Percentiles rank a stretch among this genome's conserved stretches.
Evolutionary conservation across 2,329 filamentous ascomycete genomes (phyloP).

Genomic region (Pyrenochaeta sp.): DNA sequence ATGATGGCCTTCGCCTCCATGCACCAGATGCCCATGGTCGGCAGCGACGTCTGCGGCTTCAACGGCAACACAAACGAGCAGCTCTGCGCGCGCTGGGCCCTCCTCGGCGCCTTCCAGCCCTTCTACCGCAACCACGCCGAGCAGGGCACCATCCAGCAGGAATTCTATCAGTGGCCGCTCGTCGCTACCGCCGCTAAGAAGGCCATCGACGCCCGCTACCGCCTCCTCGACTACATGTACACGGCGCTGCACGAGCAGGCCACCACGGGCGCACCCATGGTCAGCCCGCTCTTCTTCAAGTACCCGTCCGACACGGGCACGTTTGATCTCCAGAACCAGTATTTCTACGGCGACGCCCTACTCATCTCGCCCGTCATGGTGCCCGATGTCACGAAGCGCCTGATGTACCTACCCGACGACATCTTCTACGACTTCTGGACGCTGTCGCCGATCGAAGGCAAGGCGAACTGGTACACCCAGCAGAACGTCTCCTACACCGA

Average conservation of each 20-base stretch:
- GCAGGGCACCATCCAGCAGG: conserved; percentile 63
- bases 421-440: conserved; percentile 69
- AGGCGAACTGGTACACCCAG: conserved; percentile 54
- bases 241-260: conserved; percentile 71
- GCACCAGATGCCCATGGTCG: conserved; percentile 58
- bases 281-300: conserved; percentile 75
- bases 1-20: conserved; percentile 57
- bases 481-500: conserved; percentile 56
- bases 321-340: conserved; percentile 62
- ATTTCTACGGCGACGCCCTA: conserved; percentile 65
- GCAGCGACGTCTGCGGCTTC: conserved; percentile 78
- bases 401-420: conserved; percentile 66
- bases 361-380: conserved; percentile 65
- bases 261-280: conserved; percentile 67
- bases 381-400: too few relatives aligned
- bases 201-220: conserved; percentile 76
- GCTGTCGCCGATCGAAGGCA: conserved; percentile 55
- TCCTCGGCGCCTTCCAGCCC: conserved; percentile 74
- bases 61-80: conserved; percentile 70
- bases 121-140: conserved; percentile 80
- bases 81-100: conserved; percentile 78
- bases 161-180: conserved; percentile 74
- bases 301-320: conserved; percentile 67
- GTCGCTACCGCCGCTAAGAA: conserved; percentile 71
- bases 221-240: conserved; percentile 81